Conservation (phyloP, 495 filamentous ascomycete genomes). For the Xanthoparmelia taractica region DNA sequence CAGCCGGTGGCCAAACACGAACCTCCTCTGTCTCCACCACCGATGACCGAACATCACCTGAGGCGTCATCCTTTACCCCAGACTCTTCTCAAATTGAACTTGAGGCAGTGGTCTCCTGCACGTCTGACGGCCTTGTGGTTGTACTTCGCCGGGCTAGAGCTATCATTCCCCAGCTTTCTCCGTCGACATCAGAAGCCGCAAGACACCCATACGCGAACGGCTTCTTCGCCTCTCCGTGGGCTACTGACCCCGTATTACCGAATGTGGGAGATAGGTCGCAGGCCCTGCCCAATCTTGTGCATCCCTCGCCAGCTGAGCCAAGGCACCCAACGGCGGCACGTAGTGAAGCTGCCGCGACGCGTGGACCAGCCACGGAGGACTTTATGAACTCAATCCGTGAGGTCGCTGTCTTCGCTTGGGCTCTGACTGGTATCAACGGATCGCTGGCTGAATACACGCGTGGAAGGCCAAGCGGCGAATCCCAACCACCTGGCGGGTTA, state of each 20-base stretch:
- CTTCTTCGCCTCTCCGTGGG: conserved; percentile 73
- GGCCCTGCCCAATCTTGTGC: conserved; percentile 18
- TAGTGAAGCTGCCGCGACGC: conserved; percentile 37
- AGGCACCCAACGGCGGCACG: conserved; percentile 34
- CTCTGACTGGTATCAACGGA: conserved; percentile 72
- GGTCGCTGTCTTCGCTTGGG: conserved; percentile 78
- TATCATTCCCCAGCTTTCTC: conserved; percentile 46
- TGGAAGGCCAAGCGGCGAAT: conserved; percentile 53
- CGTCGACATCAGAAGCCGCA: conserved; percentile 37
- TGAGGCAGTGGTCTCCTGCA: conserved; percentile 84
- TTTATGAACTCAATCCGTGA: conserved; percentile 79
- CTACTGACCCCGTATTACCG: conserved; percentile 50
- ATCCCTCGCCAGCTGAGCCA: conserved; percentile 26
- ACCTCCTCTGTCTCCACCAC: conserved; percentile 31
- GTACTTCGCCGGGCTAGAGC: conserved; percentile 70
- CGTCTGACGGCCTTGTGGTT: conserved; percentile 81
- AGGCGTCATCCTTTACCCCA: conserved; percentile 1
- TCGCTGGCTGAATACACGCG: conserved; percentile 56
- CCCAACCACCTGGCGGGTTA: conserved; percentile 49
- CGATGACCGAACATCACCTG: conserved; percentile 13
- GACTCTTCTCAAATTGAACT: conserved; percentile 48
- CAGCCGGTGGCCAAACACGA: conserved; percentile 30
- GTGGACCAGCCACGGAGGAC: conserved; percentile 40
- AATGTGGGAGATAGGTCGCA: conserved; percentile 14
- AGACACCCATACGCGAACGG: conserved; percentile 52